Conservation (phyloP, 139 green algal species). For the Chlorokybus atmophyticus region DNA sequence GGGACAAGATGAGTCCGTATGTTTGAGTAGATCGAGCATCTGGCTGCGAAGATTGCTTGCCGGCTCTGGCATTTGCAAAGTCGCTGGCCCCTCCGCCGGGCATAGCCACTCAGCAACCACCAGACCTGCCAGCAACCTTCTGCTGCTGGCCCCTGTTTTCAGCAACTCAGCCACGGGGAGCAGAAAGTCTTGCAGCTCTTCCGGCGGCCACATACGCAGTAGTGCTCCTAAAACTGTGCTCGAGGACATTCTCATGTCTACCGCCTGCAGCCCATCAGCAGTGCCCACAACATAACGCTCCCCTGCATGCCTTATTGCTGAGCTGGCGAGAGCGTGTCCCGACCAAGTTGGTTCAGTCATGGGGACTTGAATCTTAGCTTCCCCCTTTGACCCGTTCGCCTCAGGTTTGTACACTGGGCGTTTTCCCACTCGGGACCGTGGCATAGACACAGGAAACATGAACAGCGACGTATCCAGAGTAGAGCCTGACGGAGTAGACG, state of each 20-base stretch:
- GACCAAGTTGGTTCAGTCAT: no score
- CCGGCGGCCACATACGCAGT: constrained; percentile 2
- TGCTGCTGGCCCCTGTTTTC: background rate
- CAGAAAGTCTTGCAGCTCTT: constrained; percentile 5
- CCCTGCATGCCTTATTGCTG: no score
- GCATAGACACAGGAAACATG: no score
- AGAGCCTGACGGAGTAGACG: constrained; percentile 24
- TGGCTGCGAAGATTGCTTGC: no score
- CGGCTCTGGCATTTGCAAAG: no score
- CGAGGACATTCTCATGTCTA: constrained; percentile 41
- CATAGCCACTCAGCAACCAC: constrained; percentile 10
- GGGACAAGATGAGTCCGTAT: constrained; percentile 10
- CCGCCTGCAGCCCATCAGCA: no score
- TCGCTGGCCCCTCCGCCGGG: background rate
- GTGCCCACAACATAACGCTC: no score
- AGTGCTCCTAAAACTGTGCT: constrained; percentile 36
- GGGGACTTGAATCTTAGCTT: no score
- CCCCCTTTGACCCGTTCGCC: no score
- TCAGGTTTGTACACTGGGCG: no score
- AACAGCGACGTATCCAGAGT: constrained; percentile 25
- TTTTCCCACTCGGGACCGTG: no score
- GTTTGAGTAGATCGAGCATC: constrained; percentile 6
- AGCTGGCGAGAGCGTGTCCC: no score
- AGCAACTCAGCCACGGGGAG: constrained; percentile 2
- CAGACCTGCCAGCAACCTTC: constrained; percentile 11